These are phyloP conservation scores for Coccomyxa subellipsoidea DNA, from an alignment of 163 green algal species.

Conservation along the genomic window DNA sequence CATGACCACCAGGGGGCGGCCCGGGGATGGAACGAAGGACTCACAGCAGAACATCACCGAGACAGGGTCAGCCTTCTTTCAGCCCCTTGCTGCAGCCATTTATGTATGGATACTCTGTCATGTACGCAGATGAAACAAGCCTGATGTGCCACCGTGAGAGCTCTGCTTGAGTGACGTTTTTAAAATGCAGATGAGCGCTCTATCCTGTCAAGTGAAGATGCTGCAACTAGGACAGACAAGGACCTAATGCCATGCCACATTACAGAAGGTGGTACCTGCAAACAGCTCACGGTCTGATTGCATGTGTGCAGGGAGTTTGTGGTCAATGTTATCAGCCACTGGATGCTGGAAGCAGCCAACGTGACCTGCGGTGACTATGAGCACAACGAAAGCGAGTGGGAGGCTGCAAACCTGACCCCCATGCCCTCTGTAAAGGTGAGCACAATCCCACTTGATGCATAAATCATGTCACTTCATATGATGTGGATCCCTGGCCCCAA, in stretches of 20 bases:
- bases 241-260: too few relatives aligned
- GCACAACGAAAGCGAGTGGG: background rate
- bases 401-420: background rate
- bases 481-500: too few relatives aligned
- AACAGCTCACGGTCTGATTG: too few relatives aligned
- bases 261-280: too few relatives aligned
- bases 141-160: too few relatives aligned
- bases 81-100: background rate
- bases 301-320: background rate
- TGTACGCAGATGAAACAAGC: too few relatives aligned
- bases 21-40: background rate
- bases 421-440: background rate
- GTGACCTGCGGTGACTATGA: background rate
- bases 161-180: too few relatives aligned
- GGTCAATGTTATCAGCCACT: constrained; percentile 4
- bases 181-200: too few relatives aligned
- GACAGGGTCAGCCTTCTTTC: background rate
- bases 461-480: background rate
- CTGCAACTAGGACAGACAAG: too few relatives aligned
- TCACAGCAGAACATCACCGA: background rate
- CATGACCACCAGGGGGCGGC: background rate
- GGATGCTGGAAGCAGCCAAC: constrained; percentile 4
- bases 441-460: background rate
- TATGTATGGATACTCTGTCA: too few relatives aligned
- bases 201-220: too few relatives aligned